phyloP scores from a whole-genome alignment of 495 filamentous ascomycete species.

The Penicillium egyptiacum region DNA sequence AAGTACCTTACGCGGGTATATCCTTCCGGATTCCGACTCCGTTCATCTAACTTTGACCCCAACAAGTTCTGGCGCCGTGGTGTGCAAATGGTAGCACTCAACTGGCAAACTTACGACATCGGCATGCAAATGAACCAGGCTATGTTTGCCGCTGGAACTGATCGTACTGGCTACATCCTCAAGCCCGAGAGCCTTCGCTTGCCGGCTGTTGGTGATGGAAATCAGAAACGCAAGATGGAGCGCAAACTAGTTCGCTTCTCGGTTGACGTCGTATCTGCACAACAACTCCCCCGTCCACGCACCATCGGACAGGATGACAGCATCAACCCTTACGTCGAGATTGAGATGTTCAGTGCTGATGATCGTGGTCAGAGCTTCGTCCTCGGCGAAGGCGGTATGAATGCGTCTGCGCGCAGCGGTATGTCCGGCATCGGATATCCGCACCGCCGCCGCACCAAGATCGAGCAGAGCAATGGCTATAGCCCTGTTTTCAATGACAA shows the following conservation, averaged over 20 bases:
- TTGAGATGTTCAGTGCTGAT: constrained; percentile 92
- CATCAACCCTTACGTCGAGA: constrained; percentile 89
- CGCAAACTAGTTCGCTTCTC: constrained; percentile 78
- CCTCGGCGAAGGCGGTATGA: constrained; percentile 64
- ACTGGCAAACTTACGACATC: constrained; percentile 97
- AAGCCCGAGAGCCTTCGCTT: constrained; percentile 83
- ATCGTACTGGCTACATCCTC: constrained; percentile 86
- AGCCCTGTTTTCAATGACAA: constrained; percentile 80
- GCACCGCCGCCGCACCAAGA: constrained; percentile 72
- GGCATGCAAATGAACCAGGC: constrained; percentile 95
- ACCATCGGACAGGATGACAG: constrained; percentile 65
- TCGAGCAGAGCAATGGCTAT: constrained; percentile 84
- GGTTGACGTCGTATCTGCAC: constrained; percentile 88
- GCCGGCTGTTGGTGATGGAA: constrained; percentile 49
- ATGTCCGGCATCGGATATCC: constrained; percentile 72
- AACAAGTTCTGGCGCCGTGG: constrained; percentile 89
- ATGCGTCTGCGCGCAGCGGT: constrained; percentile 67
- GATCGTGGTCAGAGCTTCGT: constrained; percentile 72
- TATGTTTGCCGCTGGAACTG: constrained; percentile 93
- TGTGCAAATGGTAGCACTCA: constrained; percentile 93
- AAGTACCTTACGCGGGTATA: constrained; percentile 92
- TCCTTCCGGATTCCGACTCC: constrained; percentile 73
- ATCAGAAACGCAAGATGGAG: constrained; percentile 43
- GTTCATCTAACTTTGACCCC: constrained; percentile 90
- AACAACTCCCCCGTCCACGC: constrained; percentile 84